Conservation (phyloP, 345 rosid genomes). For the Syzygium grande region DNA sequence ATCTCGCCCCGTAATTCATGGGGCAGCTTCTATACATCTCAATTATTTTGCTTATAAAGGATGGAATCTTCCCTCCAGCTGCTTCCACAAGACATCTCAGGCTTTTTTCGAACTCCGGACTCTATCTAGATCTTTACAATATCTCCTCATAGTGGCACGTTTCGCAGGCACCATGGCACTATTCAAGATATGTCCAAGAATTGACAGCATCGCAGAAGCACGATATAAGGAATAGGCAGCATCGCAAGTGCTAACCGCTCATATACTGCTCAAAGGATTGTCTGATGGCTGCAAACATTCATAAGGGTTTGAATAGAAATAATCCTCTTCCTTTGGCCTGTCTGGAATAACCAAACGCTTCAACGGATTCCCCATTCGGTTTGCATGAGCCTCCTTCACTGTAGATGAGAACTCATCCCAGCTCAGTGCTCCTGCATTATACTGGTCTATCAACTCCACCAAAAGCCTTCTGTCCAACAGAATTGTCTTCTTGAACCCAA, state of each 20-base stretch:
- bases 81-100: constrained; percentile 8
- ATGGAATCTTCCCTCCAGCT: constrained; percentile 6
- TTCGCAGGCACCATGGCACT: constrained; percentile 2
- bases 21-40: constrained; percentile 39
- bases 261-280: constrained; percentile 24
- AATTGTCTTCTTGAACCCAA: constrained; percentile 25
- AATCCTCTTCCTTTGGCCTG: constrained; percentile 40
- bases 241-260: constrained; percentile 8
- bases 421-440: constrained; percentile 8
- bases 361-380: constrained; percentile 20
- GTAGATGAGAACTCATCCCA: constrained; percentile 25
- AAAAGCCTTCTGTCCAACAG: constrained; percentile 19
- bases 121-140: background rate
- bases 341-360: constrained; percentile 22
- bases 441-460: constrained; percentile 18
- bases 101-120: background rate
- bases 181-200: constrained; percentile 13
- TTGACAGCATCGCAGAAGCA: constrained; percentile 7
- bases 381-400: constrained; percentile 19
- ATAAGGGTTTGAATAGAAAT: constrained; percentile 38
- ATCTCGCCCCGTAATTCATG: constrained; percentile 27
- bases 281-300: constrained; percentile 28
- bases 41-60: constrained; percentile 26
- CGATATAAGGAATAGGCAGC: background rate
- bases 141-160: constrained; percentile 4